Conservation (phyloP, 2,329 filamentous ascomycete genomes). For the Ophiostoma tasmaniense region DNA sequence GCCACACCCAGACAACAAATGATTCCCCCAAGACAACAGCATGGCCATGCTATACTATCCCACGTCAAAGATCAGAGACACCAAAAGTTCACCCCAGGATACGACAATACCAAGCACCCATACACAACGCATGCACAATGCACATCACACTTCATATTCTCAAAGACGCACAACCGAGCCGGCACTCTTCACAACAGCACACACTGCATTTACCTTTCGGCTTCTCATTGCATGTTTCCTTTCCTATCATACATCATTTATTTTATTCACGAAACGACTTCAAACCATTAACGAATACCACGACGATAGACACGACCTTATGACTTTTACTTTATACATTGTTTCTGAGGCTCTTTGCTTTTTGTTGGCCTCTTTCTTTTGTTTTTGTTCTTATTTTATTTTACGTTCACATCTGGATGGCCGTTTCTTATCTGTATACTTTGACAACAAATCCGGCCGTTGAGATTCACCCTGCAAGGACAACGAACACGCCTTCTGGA, state of each 20-base stretch:
- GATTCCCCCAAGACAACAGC: neutral
- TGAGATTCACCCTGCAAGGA: neutral
- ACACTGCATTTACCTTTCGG: neutral
- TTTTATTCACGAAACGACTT: neutral
- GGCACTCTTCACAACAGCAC: neutral
- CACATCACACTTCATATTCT: no score
- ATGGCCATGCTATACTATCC: neutral
- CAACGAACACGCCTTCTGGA: neutral
- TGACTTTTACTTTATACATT: neutral
- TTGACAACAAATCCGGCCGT: neutral
- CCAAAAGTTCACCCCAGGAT: neutral
- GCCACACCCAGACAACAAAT: neutral
- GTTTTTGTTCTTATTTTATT: neutral
- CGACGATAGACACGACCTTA: constrained; percentile 3
- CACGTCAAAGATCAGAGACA: neutral
- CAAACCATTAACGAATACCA: neutral
- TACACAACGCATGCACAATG: neutral
- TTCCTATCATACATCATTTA: neutral
- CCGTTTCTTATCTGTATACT: neutral
- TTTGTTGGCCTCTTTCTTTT: constrained; percentile 5
- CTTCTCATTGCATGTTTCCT: neutral
- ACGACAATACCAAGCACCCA: neutral
- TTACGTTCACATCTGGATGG: neutral
- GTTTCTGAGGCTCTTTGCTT: neutral
- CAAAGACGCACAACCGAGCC: neutral